A percentile compares a stretch with the other conserved stretches of the same genome.
Conservation (phyloP, 148 eudicot species). For the Hydrangea macrophylla region DNA sequence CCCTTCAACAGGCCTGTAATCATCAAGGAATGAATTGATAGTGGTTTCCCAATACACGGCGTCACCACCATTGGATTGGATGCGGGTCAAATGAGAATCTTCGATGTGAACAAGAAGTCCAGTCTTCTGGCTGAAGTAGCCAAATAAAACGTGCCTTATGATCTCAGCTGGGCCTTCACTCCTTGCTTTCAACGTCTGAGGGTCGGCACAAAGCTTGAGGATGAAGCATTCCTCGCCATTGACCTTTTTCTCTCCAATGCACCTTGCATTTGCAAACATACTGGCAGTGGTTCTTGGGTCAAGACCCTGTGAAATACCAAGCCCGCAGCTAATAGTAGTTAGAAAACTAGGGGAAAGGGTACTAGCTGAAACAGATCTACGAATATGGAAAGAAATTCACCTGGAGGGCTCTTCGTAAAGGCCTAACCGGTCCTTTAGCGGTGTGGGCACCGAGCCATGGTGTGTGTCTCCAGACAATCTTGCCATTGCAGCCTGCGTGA, state of each 20-base stretch:
- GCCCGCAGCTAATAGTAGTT: constrained; percentile 4
- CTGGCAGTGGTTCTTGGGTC: constrained; percentile 60
- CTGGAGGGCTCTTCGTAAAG: constrained; percentile 59
- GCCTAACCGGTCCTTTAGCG: constrained; percentile 55
- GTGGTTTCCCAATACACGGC: constrained; percentile 61
- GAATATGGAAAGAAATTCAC: constrained; percentile 14
- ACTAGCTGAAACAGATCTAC: not conserved
- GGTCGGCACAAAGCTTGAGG: constrained; percentile 50
- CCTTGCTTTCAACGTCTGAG: constrained; percentile 44
- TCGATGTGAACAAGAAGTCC: constrained; percentile 53
- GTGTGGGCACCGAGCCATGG: constrained; percentile 62
- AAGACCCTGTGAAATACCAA: constrained; percentile 39
- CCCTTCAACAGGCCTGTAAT: constrained; percentile 53
- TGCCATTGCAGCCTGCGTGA: constrained; percentile 61
- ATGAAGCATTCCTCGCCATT: constrained; percentile 58
- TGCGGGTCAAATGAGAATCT: constrained; percentile 60
- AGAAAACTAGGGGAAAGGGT: not conserved
- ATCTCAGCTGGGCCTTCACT: constrained; percentile 62
- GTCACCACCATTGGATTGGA: constrained; percentile 48
- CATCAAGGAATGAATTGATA: constrained; percentile 44
- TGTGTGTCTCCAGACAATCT: constrained; percentile 60
- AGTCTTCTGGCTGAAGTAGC: constrained; percentile 55
- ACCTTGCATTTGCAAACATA: constrained; percentile 47
- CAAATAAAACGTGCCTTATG: constrained; percentile 54
- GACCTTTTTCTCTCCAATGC: constrained; percentile 51